phyloP scores from a whole-genome alignment of 768 basidiomycete genomes.

The Mycena belliarum region DNA sequence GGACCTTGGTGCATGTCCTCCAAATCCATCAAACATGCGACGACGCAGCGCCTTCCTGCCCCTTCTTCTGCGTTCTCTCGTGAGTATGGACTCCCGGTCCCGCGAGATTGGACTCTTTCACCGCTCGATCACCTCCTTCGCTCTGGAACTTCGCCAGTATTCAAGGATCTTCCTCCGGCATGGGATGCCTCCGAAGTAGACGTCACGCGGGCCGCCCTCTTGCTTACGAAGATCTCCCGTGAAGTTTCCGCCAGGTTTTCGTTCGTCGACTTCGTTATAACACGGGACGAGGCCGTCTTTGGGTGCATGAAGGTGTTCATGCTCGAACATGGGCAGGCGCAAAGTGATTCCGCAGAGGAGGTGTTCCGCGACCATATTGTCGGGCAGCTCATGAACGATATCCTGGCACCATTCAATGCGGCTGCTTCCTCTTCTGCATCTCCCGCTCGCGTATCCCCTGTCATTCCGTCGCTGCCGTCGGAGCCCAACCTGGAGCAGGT shows the following conservation, averaged over 20 bases:
- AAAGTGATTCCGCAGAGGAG: constrained; percentile 54
- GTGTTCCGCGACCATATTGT: constrained; percentile 81
- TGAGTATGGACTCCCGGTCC: constrained; percentile 46
- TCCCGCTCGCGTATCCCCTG: constrained; percentile 18
- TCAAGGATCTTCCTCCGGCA: constrained; percentile 60
- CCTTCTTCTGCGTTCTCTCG: constrained; percentile 22
- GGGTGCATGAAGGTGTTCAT: constrained; percentile 93
- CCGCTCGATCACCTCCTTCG: constrained; percentile 80
- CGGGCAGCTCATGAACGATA: constrained; percentile 52
- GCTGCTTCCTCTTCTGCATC: constrained; percentile 26
- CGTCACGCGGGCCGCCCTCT: constrained; percentile 66
- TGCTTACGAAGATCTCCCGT: constrained; percentile 55
- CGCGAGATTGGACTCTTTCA: constrained; percentile 65
- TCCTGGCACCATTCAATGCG: constrained; percentile 58
- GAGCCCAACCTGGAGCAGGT: constrained; percentile 50
- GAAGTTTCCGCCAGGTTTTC: constrained; percentile 45
- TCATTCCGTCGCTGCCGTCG: constrained; percentile 18
- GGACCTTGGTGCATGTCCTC: constrained; percentile 53
- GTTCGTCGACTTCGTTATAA: constrained; percentile 43
- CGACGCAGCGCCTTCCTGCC: constrained; percentile 52
- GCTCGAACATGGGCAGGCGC: constrained; percentile 83
- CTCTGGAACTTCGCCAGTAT: constrained; percentile 70
- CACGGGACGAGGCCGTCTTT: constrained; percentile 62
- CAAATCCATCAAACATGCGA: constrained; percentile 54
- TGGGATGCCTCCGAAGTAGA: constrained; percentile 86